Evolutionary conservation across 2,329 filamentous ascomycete genomes (phyloP), one percentile per base, ranked within the genome.

Genomic region (Pseudogymnoascus sp.): DNA sequence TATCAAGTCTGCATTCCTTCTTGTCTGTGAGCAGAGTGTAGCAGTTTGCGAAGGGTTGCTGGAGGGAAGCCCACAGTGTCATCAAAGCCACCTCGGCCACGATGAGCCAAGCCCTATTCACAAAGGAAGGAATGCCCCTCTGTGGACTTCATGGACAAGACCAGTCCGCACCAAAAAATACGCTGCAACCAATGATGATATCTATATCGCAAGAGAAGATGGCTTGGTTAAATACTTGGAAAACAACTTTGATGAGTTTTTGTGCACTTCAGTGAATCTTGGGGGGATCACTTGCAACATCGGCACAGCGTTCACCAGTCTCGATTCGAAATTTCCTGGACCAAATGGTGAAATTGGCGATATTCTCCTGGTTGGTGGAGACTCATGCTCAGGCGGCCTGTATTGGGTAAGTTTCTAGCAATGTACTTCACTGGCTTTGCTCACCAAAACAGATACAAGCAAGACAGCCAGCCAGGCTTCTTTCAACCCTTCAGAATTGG

Each of bases 171-270:
- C 86, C 23, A 82, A 82, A 65, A 76, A 78, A 11, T 88, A 87
- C 68, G 83, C 83, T 62, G 78, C 82, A 62, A 81, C 78, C 17
- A 85, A 87, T 36, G 95, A 97, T 71, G 86, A 88, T 65, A 86
- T 97, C 60, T 96, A 95, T 71, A 78, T 99, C 15, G 90, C 89
- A 10, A 86, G 93, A 63, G 93, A 97, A 76, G 93, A 97, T 72
- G 95, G 95, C 2, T 79, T 87, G 60, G 82, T 97, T 9, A 83
- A 87, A 62, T 90, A 88, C 67, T 76, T 93, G 4, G 87, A 91
- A 68, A 85, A 91, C 64, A 83, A 84, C 47, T 75, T 76, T 5
- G 78, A 78, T 66, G 82, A 80, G 53, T 78, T 83, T 68, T 73
- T 87, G 62, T 79, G 82, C 61, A 79, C 80, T 42, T 78, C 82